A percentile compares a stretch with the other conserved stretches of the same genome.
Conservation (phyloP, 208 protist genomes). For the Herpetomonas muscarum region DNA sequence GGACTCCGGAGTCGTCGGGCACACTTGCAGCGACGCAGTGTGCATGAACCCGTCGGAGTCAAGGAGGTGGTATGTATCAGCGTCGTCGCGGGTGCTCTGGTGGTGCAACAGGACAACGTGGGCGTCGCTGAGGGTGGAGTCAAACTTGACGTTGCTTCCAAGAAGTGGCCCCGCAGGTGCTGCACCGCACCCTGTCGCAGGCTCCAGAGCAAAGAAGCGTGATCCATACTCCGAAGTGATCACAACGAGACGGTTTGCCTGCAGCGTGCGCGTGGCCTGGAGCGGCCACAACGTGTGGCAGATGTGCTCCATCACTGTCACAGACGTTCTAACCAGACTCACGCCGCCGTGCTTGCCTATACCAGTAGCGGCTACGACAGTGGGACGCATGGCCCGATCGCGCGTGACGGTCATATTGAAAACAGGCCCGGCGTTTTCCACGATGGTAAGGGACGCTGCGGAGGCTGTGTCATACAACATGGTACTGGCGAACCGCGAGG, state of each 20-base stretch:
- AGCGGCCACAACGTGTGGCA: background rate
- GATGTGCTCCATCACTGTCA: constrained; percentile 31
- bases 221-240: constrained; percentile 1
- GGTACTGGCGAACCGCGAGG: constrained; percentile 51
- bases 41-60: no score
- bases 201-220: background rate
- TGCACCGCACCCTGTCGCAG: background rate
- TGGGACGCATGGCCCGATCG: constrained; percentile 32
- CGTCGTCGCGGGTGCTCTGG: no score
- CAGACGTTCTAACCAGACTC: constrained; percentile 60
- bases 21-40: no score
- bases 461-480: constrained; percentile 36
- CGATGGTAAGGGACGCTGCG: constrained; percentile 25
- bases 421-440: constrained; percentile 70
- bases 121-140: background rate
- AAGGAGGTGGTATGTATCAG: no score
- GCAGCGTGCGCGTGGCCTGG: background rate
- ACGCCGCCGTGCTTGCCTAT: constrained; percentile 55
- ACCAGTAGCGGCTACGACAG: constrained; percentile 69
- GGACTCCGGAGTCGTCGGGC: no score
- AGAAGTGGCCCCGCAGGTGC: background rate
- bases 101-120: background rate
- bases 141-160: background rate
- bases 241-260: background rate
- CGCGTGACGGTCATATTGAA: constrained; percentile 55